Base-by-base conservation (phyloP, 306 rosid species). In the Begonia loranthoides region DNA sequence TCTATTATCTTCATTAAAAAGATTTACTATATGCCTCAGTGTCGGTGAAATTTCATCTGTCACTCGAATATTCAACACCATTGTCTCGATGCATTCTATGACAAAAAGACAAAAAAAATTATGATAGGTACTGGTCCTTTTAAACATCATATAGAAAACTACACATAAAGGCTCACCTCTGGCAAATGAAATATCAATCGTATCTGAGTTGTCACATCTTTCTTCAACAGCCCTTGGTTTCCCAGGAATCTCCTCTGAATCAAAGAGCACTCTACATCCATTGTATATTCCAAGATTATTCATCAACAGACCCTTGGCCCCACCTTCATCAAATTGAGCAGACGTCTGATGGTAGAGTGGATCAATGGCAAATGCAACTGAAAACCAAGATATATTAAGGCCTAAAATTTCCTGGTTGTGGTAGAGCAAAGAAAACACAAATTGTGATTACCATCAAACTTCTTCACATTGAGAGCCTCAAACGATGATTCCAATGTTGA, bases 291-390 rank as follows among this genome's bases (percentile, higher is more conserved):
- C 84, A 11, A 90, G 95, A 75, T 90, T 90, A 60, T 80, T 90
- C 94, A 90, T 74, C 55, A 86, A 68, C 54, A 86, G 88, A 69
- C 95, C 99, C 80, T 72, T 80, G 50, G 99, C 99, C 66, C 99
- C 99, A 34, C 99, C 99, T 81, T 90, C 99, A 43, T 90, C 95
- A 56, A 90, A 90, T 69, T 86, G 88, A 55, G 95, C 93, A 10
- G 99, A 78, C 40, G 99, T 86, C 68, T 90, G 93, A 66, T 83
- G 93, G 70, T 86, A 90, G 51, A 90, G 95, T 12, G 95, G 99
- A 67, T 90, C 99, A 72, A 90, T 92, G 1, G 87, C 73, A 69
- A 90, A 90, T 60, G 99, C 94, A 70, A 85, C 95, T 90, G 88
- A 58, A 73, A 79, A 46, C 38, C 41, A 69, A 63, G 49, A 51